phyloP scores from a whole-genome alignment of 768 basidiomycete species.

The Podaxis mareebaensis region DNA sequence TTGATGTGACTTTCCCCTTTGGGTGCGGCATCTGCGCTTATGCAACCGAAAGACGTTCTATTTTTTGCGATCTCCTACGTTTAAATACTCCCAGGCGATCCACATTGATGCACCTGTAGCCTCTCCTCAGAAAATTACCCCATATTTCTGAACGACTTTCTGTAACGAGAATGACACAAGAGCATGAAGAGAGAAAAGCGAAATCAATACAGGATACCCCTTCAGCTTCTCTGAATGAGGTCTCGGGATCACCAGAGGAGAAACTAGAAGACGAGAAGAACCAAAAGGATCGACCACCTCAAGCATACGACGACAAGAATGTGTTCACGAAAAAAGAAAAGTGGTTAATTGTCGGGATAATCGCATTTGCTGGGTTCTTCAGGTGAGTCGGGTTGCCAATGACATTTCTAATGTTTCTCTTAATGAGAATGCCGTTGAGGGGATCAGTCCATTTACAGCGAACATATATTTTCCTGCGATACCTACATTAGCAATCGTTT shows the following conservation, averaged over 20 bases:
- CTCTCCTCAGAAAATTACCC: neutral
- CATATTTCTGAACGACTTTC: neutral
- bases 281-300: neutral
- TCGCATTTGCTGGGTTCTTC: constrained; percentile 61
- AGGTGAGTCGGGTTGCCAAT: constrained; percentile 40
- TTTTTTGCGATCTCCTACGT: neutral
- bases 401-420: neutral
- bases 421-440: neutral
- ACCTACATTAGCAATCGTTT: constrained; percentile 60
- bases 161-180: neutral
- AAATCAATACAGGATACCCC: neutral
- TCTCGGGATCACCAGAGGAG: neutral
- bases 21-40: neutral
- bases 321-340: constrained; percentile 59
- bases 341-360: constrained; percentile 65
- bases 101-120: neutral
- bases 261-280: neutral
- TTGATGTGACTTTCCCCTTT: neutral
- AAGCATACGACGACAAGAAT: constrained; percentile 26
- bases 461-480: constrained; percentile 84
- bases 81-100: neutral
- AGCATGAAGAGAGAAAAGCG: neutral
- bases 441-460: constrained; percentile 61
- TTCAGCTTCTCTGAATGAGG: neutral
- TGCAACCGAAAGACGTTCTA: neutral